Evolutionary conservation across 495 filamentous ascomycete genomes (phyloP), one percentile per base, ranked within the genome.

Genomic region (Amphirosellinia nigrospora): DNA sequence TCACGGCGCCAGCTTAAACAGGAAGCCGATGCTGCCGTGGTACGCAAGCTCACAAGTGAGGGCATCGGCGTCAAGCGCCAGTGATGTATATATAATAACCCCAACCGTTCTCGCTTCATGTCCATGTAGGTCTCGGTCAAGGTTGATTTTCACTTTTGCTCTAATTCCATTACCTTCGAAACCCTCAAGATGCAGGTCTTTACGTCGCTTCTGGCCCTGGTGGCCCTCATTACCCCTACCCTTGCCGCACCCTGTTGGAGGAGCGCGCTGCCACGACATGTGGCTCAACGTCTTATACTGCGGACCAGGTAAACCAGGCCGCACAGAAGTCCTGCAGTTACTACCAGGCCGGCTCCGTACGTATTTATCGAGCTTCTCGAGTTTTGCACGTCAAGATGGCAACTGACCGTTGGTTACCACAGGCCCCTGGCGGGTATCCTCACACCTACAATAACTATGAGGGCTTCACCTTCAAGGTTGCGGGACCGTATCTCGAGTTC

Each of bases 381-480:
- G 28, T 9, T 32, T 61, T 10, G 5, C 3, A 21, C 36, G 13
- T 45, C 23, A 39, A 19, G 2, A 53, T 0, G 21, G 32, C 28
- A 62, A 38, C 32, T 34, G n/a, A 68, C 64, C 13, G 19, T 21
- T 36, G 19, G 13, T n/a, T 41, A 7, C 46, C 32, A 10, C 30
- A 69, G 67, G 81, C 79, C 2, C 81, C 80, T n/a, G 76, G 79
- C 68, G 70, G 74, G 58, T 91, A 91, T 76, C 89, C 88, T 3
- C 89, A 91, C 79, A 79, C 79, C 16, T 91, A 90, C 78, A 86
- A 90, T 78, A 84, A 92, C 81, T 88, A 88, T 74, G 89, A 92
- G 75, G 89, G 87, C 16, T 90, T 92, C 77, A 79, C 77, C 63
- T 91, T 92, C 74, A 68, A 80, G 7, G 85, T 87, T 8, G 70